Conservation (phyloP, 257 asterid species). For the Penstemon eatonii region DNA sequence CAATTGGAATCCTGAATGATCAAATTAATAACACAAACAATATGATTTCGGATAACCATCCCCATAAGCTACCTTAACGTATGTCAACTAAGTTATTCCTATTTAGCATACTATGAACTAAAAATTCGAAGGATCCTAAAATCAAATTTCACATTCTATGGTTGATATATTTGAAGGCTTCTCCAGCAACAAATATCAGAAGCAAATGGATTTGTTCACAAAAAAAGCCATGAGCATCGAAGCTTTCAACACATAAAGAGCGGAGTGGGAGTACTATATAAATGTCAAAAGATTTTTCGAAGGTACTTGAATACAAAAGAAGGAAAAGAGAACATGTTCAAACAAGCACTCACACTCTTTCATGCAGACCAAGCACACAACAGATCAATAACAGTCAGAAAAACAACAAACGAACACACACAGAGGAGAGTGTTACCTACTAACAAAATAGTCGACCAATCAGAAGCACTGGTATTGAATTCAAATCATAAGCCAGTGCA, state of each 20-base stretch:
- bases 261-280: no score
- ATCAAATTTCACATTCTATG: no score
- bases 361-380: background rate
- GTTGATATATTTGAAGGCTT: no score
- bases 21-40: no score
- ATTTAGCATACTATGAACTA: no score
- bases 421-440: constrained; percentile 43
- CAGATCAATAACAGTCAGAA: constrained; percentile 12
- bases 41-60: no score
- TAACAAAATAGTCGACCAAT: constrained; percentile 89
- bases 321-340: background rate
- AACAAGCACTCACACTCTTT: background rate
- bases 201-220: background rate
- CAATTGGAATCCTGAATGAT: no score
- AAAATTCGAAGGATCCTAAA: no score
- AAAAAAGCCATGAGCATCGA: background rate
- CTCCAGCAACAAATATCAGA: background rate
- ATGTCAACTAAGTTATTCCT: no score
- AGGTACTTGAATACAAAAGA: background rate
- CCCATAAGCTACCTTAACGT: no score
- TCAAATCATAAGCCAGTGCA: constrained; percentile 86
- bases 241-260: background rate
- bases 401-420: background rate
- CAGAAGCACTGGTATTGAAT: constrained; percentile 68
- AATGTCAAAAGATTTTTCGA: no score